phyloP scores from a whole-genome alignment of 2,329 filamentous ascomycete species.

The Penicillium carneum region DNA sequence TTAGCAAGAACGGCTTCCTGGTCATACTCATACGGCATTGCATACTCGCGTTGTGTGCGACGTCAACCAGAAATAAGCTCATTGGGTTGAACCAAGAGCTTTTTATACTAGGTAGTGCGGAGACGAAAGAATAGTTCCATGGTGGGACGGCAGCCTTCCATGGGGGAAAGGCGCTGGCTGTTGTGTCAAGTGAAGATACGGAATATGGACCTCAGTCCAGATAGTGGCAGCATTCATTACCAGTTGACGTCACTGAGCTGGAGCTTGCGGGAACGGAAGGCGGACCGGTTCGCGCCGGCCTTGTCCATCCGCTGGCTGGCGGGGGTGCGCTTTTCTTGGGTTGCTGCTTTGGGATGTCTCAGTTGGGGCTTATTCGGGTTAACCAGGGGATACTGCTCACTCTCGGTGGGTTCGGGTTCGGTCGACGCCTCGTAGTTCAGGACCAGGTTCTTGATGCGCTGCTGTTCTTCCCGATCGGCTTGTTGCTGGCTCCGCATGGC shows the following conservation, averaged over 20 bases:
- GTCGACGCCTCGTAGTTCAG: slow-evolving; percentile 94
- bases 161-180: not conserved
- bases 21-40: slow-evolving; percentile 10
- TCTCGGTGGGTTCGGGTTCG: slow-evolving; percentile 76
- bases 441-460: slow-evolving; percentile 96
- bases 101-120: not conserved
- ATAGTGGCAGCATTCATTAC: slow-evolving; percentile 62
- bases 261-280: slow-evolving; percentile 85
- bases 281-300: slow-evolving; percentile 69
- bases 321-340: slow-evolving; percentile 53
- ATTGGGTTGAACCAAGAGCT: slow-evolving; percentile 11
- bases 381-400: slow-evolving; percentile 62
- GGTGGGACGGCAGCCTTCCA: not conserved
- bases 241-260: slow-evolving; percentile 98
- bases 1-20: slow-evolving; percentile 5
- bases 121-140: slow-evolving; percentile 3
- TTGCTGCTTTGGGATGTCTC: slow-evolving; percentile 27
- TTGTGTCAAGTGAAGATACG: slow-evolving; percentile 12
- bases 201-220: slow-evolving; percentile 17
- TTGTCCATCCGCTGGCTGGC: slow-evolving; percentile 60
- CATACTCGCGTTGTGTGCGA: slow-evolving; percentile 1
- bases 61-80: not conserved
- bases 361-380: slow-evolving; percentile 38
- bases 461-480: slow-evolving; percentile 93
- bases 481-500: slow-evolving; percentile 96